These are phyloP conservation scores for Botrytis porri DNA, from an alignment of 2,329 filamentous ascomycete genomes.

Conservation along the genomic window DNA sequence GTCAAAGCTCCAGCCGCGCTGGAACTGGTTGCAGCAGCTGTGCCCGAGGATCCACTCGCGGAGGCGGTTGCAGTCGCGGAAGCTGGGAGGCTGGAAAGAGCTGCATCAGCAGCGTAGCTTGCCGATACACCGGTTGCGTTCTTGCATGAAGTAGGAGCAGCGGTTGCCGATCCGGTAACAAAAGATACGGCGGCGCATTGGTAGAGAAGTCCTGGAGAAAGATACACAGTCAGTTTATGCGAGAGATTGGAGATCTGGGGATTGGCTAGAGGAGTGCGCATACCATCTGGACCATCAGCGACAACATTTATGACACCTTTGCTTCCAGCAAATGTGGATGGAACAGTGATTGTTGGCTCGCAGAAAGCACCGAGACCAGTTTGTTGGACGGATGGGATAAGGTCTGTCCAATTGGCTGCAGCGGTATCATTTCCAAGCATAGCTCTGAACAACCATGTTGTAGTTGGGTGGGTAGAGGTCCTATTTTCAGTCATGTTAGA, in stretches of 20 bases:
- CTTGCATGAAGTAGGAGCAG: constrained; percentile 38
- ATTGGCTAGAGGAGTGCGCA: constrained; percentile 26
- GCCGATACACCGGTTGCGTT: constrained; percentile 42
- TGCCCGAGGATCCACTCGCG: not conserved
- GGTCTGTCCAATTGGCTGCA: constrained; percentile 50
- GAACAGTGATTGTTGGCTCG: constrained; percentile 48
- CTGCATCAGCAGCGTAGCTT: constrained; percentile 21
- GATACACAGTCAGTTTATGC: not conserved
- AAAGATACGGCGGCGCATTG: constrained; percentile 57
- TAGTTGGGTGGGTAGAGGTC: constrained; percentile 49
- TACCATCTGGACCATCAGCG: constrained; percentile 52
- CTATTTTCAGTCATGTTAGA: constrained; percentile 29
- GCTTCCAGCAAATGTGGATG: constrained; percentile 50
- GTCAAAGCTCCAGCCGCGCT: constrained; percentile 18
- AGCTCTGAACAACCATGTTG: constrained; percentile 56
- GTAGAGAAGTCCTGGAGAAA: constrained; percentile 17
- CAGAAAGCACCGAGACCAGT: constrained; percentile 55
- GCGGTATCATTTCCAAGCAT: constrained; percentile 49
- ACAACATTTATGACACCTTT: constrained; percentile 55
- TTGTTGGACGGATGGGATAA: constrained; percentile 54
- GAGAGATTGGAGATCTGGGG: no score
- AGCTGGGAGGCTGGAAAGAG: constrained; percentile 24
- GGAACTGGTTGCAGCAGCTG: constrained; percentile 14
- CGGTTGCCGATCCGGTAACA: constrained; percentile 42
- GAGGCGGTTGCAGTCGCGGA: constrained; percentile 17